Base-by-base conservation (phyloP, 2,329 filamentous ascomycete genomes). In the Incumbomyces lentus region DNA sequence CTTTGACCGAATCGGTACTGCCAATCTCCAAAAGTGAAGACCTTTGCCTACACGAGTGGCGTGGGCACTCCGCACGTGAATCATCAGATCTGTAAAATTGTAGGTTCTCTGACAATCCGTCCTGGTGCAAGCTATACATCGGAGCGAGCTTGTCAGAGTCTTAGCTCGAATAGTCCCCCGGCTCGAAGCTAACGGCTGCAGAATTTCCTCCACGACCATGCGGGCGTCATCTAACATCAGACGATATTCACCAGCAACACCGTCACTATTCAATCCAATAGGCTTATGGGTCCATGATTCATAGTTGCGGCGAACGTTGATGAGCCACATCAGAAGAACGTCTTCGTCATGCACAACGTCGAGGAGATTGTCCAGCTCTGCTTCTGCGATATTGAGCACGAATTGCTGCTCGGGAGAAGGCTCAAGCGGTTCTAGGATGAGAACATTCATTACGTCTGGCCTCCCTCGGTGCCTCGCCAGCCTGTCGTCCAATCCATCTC, bases 211-310 rank as follows among this genome's bases (percentile, higher is more conserved):
- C 37, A 59, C 58, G 32, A 62, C 53, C 55, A 57, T 55, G 26
- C 55, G 54, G 8, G 61, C 62, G 44, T 64, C 61, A 34, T 60
- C 59, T 22, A 64, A 52, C 14, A 56, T 54, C 7, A 63, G 56
- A n/a, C 51, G 40, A 44, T 63, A 62, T 19, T 47, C 46, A 11
- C 55, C 53, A 33, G 46, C 40, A 32, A 46, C 42, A 13, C 52
- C 48, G 33, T 55, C 47, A 41, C 44, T 50, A 36, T 56, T 55
- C 29, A 54, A 43, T 7, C 53, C 53, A 1, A 10, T 22, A n/a
- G 53, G 52, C 17, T 33, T 46, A 5, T 38, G 19, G 17, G 40
- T 29, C 13, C 51, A 18, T 12, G 37, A 36, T 11, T 50, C 46
- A 41, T 59, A 62, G 10, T 38, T 35, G 26, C 51, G 47, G 26